Evolutionary conservation across 2,329 filamentous ascomycete species (phyloP), one percentile per base, ranked within the genome.

Genomic region (Cercospora brassicicola): DNA sequence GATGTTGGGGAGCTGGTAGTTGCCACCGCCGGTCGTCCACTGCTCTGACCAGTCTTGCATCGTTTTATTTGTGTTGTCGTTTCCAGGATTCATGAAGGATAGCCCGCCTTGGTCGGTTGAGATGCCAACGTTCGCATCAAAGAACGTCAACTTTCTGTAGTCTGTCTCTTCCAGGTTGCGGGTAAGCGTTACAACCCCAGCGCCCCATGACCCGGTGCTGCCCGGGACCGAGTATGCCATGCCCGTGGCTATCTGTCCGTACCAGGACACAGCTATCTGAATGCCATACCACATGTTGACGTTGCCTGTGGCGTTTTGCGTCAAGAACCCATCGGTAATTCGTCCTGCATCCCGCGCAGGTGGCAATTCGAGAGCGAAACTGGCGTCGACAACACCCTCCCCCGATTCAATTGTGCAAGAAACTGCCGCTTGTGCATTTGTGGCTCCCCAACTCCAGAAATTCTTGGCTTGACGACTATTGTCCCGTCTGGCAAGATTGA

Each of bases 141-240:
- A 67, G 51, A 63, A 67, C 1, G 26, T 30, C 11, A n/a, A 7
- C n/a, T 63, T 53, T 7, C 10, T 67, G 59, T 67, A 67, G 51
- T 59, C 59, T 4, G 4, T 51, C 15, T 56, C 30, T 2, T 48
- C 36, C 20, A n/a, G 13, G 26, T 62, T 67, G n/a, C 59, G 18
- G 9, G 45, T 57, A 10, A 67, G 53, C 6, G 33, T 59, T 9
- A 63, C 51, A 20, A n/a, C 11, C 2, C 65, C 65, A 10, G 45
- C 36, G 6, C 59, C 59, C 65, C 65, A 67, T 1, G 48, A 57
- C 15, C 13, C 59, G 8, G 15, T 20, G 4, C 4, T 13, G 2
- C 45, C 64, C n/a, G 65, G 65, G 9, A 63, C 48, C 20, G 59
- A 67, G 11, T 60, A 63, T 26, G 57, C 65, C 59, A 67, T 67